Evolutionary conservation across 73 alveolate genomes (phyloP), one percentile per base, ranked within the genome.

Genomic region (Paramecium biaurelia): DNA sequence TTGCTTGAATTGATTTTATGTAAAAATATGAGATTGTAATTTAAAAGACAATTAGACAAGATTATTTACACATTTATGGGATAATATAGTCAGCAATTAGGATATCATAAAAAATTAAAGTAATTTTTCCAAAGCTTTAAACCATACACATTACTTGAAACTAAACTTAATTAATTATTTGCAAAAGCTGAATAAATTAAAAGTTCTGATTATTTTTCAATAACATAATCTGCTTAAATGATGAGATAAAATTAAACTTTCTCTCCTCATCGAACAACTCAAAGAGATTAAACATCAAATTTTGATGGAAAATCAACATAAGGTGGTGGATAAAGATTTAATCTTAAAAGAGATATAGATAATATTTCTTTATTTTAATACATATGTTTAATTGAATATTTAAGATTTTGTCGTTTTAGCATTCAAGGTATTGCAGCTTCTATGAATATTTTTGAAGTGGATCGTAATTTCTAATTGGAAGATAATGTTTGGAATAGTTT

Each of bases 401-500:
- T 72, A 72, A 72, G 58, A 32, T 35, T 72, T 32, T 34, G 58
- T 32, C 56, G 58, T 35, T 35, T 38, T 9, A 21, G 57, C 7
- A 72, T 72, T 21, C 18, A 72, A 15, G 86, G 86, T 28, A 72
- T 72, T 34, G 58, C 58, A 15, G 86, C 86, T 7, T 72, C 86
- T 4, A 72, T 72, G 86, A 72, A 72, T 15, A 35, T 72, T 21
- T 32, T 72, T 28, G 56, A 72, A 21, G 58, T 72, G 15, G 86
- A 72, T 72, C 53, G 86, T n/a, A 72, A 32, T 35, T 72, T 72
- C 86, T 72, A 72, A 72, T 72, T 72, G 12, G 86, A 72, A 37
- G 86, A 72, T 35, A 72, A 72, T 72, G 56, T 72, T 9, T 72
- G 86, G 86, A 72, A 72, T 72, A 72, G 58, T 18, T 72, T 72